A percentile compares a stretch with the other conserved stretches of the same genome.
phyloP scores from a whole-genome alignment of 495 filamentous ascomycete species.

The Polyplosphaeria fusca region DNA sequence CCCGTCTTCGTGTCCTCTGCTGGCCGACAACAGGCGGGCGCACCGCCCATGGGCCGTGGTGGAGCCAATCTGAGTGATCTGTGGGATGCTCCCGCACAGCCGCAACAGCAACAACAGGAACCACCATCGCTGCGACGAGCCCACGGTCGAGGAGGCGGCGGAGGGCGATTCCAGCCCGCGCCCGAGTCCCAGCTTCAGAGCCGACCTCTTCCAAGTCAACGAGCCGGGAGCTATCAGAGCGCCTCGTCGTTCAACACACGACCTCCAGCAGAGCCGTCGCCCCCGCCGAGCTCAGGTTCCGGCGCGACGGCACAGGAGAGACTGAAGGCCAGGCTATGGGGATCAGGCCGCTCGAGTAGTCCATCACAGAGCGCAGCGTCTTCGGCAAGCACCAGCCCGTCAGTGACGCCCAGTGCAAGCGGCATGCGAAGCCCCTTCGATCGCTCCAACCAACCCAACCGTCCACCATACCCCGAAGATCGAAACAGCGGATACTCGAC shows the following conservation, averaged over 20 bases:
- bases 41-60: slow-evolving; percentile 39
- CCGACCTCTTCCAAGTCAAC: slow-evolving; percentile 67
- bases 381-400: slow-evolving; percentile 20
- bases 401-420: slow-evolving; percentile 5
- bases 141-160: slow-evolving; percentile 31
- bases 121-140: slow-evolving; percentile 54
- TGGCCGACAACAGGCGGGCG: slow-evolving; percentile 39
- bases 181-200: slow-evolving; percentile 45
- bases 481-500: slow-evolving; percentile 22
- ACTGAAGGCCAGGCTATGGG: slow-evolving; percentile 63
- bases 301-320: slow-evolving; percentile 62
- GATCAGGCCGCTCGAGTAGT: slow-evolving; percentile 43
- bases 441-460: slow-evolving; percentile 2
- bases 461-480: slow-evolving; percentile 33
- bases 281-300: slow-evolving; percentile 42
- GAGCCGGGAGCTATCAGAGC: slow-evolving; percentile 67
- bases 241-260: slow-evolving; percentile 32
- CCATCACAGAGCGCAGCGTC: slow-evolving; percentile 19
- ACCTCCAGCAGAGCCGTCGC: slow-evolving; percentile 32
- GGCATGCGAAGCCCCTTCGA: slow-evolving; percentile 22
- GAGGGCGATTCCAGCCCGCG: slow-evolving; percentile 33
- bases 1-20: slow-evolving; percentile 43
- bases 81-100: slow-evolving; percentile 65
- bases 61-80: slow-evolving; percentile 67
- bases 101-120: slow-evolving; percentile 46